Percentiles rank a stretch among this genome's conserved stretches.
phyloP scores from a whole-genome alignment of 2,329 filamentous ascomycete species.

The Lithohypha guttulata region DNA sequence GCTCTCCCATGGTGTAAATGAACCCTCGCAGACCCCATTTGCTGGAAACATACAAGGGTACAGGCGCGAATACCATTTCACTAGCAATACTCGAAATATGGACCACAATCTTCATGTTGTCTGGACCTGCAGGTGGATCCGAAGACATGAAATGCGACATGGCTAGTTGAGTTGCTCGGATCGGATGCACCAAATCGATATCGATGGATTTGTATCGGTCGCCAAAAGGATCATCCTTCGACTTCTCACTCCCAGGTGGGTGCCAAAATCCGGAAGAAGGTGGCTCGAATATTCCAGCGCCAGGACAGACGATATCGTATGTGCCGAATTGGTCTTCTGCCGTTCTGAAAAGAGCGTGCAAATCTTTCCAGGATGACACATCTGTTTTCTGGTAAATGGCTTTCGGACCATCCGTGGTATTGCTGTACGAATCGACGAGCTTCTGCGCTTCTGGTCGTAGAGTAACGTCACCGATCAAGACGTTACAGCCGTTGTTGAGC shows the following conservation, averaged over 20 bases:
- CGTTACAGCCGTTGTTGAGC: conserved; percentile 36
- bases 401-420: conserved; percentile 21
- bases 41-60: conserved; percentile 38
- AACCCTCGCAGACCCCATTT: conserved; percentile 42
- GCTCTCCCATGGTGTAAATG: conserved; percentile 38
- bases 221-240: conserved; percentile 30
- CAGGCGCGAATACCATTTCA: conserved; percentile 29
- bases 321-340: conserved; percentile 39
- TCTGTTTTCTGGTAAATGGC: conserved; percentile 38
- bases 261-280: conserved; percentile 42
- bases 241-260: conserved; percentile 34
- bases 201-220: conserved; percentile 38
- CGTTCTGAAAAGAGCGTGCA: conserved; percentile 40
- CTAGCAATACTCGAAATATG: conserved; percentile 41
- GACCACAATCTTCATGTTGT: conserved; percentile 32
- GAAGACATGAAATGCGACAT: conserved; percentile 38
- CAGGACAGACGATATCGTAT: conserved; percentile 38
- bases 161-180: conserved; percentile 41
- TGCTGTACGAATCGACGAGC: conserved; percentile 30
- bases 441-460: conserved; percentile 36
- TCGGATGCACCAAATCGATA: conserved; percentile 44
- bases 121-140: conserved; percentile 14
- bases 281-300: conserved; percentile 34
- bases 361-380: conserved; percentile 40
- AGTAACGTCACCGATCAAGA: conserved; percentile 35